phyloP scores from a whole-genome alignment of 352 stramenopile species.

The Globisporangium nunn region DNA sequence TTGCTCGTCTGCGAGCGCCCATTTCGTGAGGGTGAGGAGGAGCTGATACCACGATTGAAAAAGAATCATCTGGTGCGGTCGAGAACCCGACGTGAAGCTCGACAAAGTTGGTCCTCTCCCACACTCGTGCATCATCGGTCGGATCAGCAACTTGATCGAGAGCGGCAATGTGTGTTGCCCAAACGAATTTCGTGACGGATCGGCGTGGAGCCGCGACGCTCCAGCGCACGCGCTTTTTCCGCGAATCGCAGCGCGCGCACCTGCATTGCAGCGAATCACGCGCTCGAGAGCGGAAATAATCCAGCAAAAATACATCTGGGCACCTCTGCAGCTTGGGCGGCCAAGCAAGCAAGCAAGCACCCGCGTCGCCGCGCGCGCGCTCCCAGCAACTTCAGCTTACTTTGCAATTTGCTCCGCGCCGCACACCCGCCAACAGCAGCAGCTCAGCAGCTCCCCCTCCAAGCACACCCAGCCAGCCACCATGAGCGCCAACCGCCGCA shows the following conservation, averaged over 20 bases:
- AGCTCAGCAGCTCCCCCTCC: constrained; percentile 1
- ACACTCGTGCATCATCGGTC: too few species aligned
- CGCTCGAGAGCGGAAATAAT: background rate
- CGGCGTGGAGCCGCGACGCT: constrained; percentile 28
- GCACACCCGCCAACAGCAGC: constrained; percentile 11
- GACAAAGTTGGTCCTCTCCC: constrained; percentile 1
- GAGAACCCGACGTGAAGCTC: background rate
- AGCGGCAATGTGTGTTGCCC: background rate
- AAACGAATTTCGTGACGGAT: constrained; percentile 42
- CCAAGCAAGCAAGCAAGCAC: too few species aligned
- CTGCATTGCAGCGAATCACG: constrained; percentile 4
- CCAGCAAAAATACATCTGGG: too few species aligned
- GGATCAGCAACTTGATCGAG: too few species aligned
- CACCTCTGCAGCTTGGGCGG: too few species aligned
- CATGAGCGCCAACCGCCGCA: constrained; percentile 67
- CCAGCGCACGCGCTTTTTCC: background rate
- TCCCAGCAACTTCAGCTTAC: constrained; percentile 19
- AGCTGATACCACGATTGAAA: constrained; percentile 10
- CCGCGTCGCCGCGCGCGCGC: too few species aligned
- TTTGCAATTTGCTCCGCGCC: constrained; percentile 38
- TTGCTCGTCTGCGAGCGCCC: too few species aligned
- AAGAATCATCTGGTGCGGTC: constrained; percentile 7
- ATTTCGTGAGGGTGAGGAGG: background rate
- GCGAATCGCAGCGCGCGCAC: background rate
- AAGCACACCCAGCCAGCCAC: background rate